Evolutionary conservation across 192 early-diverging fungal species (phyloP).

Genomic region (Rhizoclosmatium globosum): DNA sequence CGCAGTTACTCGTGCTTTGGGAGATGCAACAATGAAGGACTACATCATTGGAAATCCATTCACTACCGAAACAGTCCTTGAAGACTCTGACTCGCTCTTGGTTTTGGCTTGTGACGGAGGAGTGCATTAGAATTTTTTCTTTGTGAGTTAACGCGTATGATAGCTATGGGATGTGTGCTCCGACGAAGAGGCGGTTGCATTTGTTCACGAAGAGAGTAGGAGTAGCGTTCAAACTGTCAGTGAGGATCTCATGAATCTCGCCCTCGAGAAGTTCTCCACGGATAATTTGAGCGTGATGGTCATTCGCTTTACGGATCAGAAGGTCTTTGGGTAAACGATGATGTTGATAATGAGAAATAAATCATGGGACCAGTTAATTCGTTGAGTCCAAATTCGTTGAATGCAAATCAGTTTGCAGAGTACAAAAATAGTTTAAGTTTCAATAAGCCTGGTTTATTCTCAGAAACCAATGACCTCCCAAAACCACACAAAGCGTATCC

Average conservation of each 20-base stretch:
- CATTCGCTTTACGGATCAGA: conserved; percentile 32
- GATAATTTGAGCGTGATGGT: conserved; percentile 94
- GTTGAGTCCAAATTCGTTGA: too few relatives aligned
- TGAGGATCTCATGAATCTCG: conserved; percentile 81
- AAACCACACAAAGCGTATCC: too few relatives aligned
- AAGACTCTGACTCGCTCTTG: conserved; percentile 77
- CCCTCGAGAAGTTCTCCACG: conserved; percentile 90
- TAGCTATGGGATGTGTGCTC: conserved; percentile 98
- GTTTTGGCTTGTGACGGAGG: conserved; percentile 98
- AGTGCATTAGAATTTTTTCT: conserved; percentile 31
- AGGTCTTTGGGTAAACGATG: too few relatives aligned
- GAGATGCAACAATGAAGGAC: conserved; percentile 96
- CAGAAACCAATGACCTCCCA: too few relatives aligned
- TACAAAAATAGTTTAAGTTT: too few relatives aligned
- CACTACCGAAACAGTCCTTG: conserved; percentile 89
- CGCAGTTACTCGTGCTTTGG: conserved; percentile 95
- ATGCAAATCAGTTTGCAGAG: too few relatives aligned
- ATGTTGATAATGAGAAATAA: too few relatives aligned
- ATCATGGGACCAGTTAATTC: too few relatives aligned
- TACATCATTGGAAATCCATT: conserved; percentile 95
- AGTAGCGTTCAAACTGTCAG: conserved; percentile 66
- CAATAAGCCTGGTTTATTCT: too few relatives aligned
- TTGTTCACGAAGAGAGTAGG: conserved; percentile 70
- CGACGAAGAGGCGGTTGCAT: conserved; percentile 91
- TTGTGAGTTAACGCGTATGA: background rate